A percentile compares a stretch with the other conserved stretches of the same genome.
phyloP scores from a whole-genome alignment of 208 protist species.

The Eutreptiella sp. region DNA sequence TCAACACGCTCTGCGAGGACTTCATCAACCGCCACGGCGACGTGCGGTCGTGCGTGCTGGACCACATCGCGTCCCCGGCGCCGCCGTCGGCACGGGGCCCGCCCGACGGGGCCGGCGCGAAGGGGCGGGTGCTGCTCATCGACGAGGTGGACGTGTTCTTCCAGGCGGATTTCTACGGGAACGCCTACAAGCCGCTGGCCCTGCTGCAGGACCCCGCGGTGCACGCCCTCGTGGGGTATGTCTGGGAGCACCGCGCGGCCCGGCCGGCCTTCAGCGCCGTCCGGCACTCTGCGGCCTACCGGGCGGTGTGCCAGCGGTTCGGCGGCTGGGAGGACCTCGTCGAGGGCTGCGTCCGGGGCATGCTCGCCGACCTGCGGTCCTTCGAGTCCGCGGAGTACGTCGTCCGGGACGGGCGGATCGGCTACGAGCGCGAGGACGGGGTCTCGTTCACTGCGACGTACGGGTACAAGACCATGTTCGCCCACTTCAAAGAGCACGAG shows the following conservation, averaged over 20 bases:
- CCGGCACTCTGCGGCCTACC: background rate
- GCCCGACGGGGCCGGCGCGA: background rate
- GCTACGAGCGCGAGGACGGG: constrained; percentile 29
- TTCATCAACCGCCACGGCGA: constrained; percentile 15
- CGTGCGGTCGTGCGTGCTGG: background rate
- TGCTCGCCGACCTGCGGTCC: constrained; percentile 22
- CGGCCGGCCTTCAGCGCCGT: too few relatives aligned
- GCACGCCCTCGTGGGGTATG: constrained; percentile 14
- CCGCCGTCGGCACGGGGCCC: background rate
- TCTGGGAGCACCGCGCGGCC: constrained; percentile 2
- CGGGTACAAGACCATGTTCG: constrained; percentile 30
- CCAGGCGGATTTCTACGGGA: constrained; percentile 37
- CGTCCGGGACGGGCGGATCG: constrained; percentile 25
- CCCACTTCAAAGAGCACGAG: constrained; percentile 24
- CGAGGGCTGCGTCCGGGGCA: background rate
- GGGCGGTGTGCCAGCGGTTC: background rate
- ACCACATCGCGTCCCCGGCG: background rate
- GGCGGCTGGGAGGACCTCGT: constrained; percentile 12
- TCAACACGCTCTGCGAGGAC: constrained; percentile 10
- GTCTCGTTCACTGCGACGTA: constrained; percentile 27
- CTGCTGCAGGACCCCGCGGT: background rate
- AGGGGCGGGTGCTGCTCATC: constrained; percentile 29
- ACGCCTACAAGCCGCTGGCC: constrained; percentile 27
- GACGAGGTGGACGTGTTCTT: constrained; percentile 51
- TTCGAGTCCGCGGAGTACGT: background rate